phyloP scores from a whole-genome alignment of 2,329 filamentous ascomycete genomes.

The Gremmenia infestans region DNA sequence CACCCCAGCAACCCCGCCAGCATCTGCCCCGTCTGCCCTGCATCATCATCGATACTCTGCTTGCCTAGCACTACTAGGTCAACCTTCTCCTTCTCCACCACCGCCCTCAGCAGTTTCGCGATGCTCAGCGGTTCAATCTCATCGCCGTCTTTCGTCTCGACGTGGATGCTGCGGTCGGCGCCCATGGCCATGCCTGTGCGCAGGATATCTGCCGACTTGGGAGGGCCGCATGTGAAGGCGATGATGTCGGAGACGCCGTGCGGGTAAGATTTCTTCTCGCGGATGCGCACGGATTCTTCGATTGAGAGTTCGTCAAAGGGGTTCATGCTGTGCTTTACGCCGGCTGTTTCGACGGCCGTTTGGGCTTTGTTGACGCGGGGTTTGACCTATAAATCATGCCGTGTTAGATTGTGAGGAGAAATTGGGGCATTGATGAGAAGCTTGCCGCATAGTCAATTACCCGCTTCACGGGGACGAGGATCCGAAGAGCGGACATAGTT shows the following conservation, averaged over 20 bases:
- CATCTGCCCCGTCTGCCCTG: constrained; percentile 96
- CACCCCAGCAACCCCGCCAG: constrained; percentile 86
- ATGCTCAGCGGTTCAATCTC: constrained; percentile 86
- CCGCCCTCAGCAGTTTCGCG: constrained; percentile 78
- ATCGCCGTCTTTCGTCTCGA: constrained; percentile 70
- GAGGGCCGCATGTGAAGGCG: constrained; percentile 79
- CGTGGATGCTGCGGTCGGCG: constrained; percentile 84
- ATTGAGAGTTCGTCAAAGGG: constrained; percentile 98
- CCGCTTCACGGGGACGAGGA: constrained; percentile 77
- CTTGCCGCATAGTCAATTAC: constrained; percentile 82
- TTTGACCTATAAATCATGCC: constrained; percentile 49
- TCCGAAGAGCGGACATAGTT: constrained; percentile 61
- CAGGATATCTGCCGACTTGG: constrained; percentile 82
- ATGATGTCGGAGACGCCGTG: constrained; percentile 86
- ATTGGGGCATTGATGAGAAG: constrained; percentile 16
- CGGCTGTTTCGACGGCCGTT: constrained; percentile 86
- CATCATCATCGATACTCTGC: constrained; percentile 97
- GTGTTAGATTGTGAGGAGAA: background rate
- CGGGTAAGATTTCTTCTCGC: constrained; percentile 72
- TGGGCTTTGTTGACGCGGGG: constrained; percentile 65
- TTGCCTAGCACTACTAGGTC: constrained; percentile 95
- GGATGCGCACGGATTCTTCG: constrained; percentile 91
- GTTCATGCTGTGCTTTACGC: constrained; percentile 98
- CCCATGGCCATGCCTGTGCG: constrained; percentile 99
- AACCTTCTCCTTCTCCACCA: constrained; percentile 77